Evolutionary conservation across 2,329 filamentous ascomycete genomes (phyloP), one percentile per base, ranked within the genome.

Genomic region (Emergomyces pasteurianus): DNA sequence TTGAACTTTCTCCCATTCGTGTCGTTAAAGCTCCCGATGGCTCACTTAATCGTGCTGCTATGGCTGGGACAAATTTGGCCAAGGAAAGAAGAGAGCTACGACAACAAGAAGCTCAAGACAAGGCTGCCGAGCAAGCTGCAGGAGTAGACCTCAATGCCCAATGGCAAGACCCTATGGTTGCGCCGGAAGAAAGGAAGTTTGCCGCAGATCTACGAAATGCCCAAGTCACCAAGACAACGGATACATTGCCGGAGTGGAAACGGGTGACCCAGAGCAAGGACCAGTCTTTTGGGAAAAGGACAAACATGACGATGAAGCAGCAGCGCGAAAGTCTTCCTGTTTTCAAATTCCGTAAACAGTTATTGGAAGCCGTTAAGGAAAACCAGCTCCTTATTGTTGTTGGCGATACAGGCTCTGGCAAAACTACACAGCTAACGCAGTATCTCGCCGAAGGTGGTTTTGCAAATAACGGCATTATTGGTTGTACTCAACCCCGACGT

Each of bases 1-100:
- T 99, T 9, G 94, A 99, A 70, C 78, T 99, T 3, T 96, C 92
- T 1, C 94, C 94, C 0, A 99, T 99, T 63, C 84, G 95, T 65
- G 92, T 99, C 26, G 90, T 99, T 67, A 97, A 97, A 75, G 94
- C 94, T 1, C 95, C 94, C 0, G 94, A 99, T 74, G 94, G 94
- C n/a, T 97, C 92, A 3, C 86, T 99, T 74, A 99, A 99, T 72
- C 84, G 94, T 69, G 90, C 95, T 55, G 95, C 95, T 18, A 96
- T 97, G 89, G 87, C 92, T 9, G 92, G 94, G 52, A 92, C 92
- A 18, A 83, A 86, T 4, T 76, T 99, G 16, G 89, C 92, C 3
- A 95, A 94, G 72, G 94, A 99, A 71, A 82, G 94, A 58, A 86
- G 90, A 71, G 94, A 99, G 63, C 68, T 96, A 66, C 86, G 90